Conservation (phyloP, 2,329 filamentous ascomycete genomes). For the Neonectria faginata region DNA sequence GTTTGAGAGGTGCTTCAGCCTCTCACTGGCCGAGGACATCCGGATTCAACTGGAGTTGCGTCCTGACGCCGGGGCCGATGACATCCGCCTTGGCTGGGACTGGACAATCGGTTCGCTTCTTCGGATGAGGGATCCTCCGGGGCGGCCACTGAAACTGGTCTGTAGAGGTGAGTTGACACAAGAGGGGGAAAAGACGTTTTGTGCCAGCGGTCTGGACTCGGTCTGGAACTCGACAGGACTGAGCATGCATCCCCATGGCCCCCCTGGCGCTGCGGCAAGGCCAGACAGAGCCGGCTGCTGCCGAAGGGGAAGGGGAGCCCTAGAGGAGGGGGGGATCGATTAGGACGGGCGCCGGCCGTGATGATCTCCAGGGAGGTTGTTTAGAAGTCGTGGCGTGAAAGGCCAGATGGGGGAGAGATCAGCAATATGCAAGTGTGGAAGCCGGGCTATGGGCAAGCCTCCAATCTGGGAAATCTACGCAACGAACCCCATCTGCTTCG, state of each 20-base stretch:
- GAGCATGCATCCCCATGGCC: slow-evolving; percentile 17
- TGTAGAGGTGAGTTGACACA: neutral
- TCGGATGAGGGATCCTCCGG: slow-evolving; percentile 24
- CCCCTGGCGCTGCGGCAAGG: slow-evolving; percentile 17
- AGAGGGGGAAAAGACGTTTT: slow-evolving; percentile 6
- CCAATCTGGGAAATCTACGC: slow-evolving; percentile 1
- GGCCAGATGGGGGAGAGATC: slow-evolving; percentile 18
- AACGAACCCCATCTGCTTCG: neutral
- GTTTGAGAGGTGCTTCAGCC: slow-evolving; percentile 45
- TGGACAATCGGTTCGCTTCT: slow-evolving; percentile 7
- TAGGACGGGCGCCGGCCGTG: slow-evolving; percentile 8
- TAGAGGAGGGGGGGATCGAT: slow-evolving; percentile 11
- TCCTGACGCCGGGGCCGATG: slow-evolving; percentile 13
- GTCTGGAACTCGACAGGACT: slow-evolving; percentile 4
- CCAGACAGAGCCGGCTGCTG: slow-evolving; percentile 22
- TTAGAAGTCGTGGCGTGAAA: slow-evolving; percentile 14
- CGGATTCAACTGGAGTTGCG: slow-evolving; percentile 38
- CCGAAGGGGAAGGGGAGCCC: slow-evolving; percentile 5
- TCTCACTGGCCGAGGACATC: slow-evolving; percentile 39
- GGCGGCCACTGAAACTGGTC: slow-evolving; percentile 7
- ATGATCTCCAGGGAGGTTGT: slow-evolving; percentile 27
- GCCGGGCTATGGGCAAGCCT: neutral
- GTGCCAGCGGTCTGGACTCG: slow-evolving; percentile 6
- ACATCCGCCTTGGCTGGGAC: slow-evolving; percentile 25
- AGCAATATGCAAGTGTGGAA: slow-evolving; percentile 1